Evolutionary conservation across 441 rosid species (phyloP).

Genomic region (Viola pubescens): DNA sequence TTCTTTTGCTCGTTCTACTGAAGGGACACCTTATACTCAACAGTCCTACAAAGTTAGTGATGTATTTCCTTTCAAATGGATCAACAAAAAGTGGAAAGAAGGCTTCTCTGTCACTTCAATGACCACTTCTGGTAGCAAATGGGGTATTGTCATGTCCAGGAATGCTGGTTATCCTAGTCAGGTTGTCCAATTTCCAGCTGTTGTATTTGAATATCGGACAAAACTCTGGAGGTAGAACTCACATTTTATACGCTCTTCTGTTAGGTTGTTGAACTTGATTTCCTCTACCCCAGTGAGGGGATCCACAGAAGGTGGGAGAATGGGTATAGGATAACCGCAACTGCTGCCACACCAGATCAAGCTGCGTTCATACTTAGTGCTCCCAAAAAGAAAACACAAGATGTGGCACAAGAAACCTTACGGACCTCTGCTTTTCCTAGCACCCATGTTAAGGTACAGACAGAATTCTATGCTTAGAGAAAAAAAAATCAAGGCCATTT

Average conservation of each 20-base stretch:
- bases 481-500: no score
- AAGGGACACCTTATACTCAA: slow-evolving; percentile 60
- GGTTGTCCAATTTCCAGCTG: slow-evolving; percentile 23
- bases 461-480: no score
- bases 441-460: slow-evolving; percentile 49
- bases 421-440: slow-evolving; percentile 66
- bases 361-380: slow-evolving; percentile 71
- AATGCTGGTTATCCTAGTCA: slow-evolving; percentile 56
- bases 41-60: slow-evolving; percentile 83
- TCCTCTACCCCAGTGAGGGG: slow-evolving; percentile 37
- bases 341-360: slow-evolving; percentile 77
- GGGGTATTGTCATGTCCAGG: slow-evolving; percentile 80
- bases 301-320: slow-evolving; percentile 52
- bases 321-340: slow-evolving; percentile 67
- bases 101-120: slow-evolving; percentile 65
- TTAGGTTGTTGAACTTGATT: slow-evolving; percentile 4
- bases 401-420: slow-evolving; percentile 74
- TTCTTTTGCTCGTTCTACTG: background rate
- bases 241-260: slow-evolving; percentile 49
- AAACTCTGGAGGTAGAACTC: no score
- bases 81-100: slow-evolving; percentile 76
- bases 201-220: no score
- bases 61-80: slow-evolving; percentile 72
- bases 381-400: slow-evolving; percentile 45
- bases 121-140: slow-evolving; percentile 66